Evolutionary conservation across 305 asterid species (phyloP).

Genomic region (Fraxinus floribunda): DNA sequence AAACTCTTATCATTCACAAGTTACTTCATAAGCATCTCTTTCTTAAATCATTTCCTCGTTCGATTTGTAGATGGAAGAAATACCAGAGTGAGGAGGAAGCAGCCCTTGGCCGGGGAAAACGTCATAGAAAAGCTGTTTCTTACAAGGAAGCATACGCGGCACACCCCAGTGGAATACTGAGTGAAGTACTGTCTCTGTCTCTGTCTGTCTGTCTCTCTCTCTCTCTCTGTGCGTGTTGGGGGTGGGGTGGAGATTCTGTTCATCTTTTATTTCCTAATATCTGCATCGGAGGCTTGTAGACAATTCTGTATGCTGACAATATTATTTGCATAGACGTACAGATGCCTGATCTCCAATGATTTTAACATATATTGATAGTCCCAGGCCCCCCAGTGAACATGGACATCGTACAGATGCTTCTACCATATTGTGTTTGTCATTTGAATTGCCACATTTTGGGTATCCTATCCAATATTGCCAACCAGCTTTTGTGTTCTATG

Average conservation of each 20-base stretch:
- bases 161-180: slow-evolving; percentile 54
- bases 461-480: neutral
- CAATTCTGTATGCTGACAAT: neutral
- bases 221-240: neutral
- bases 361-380: neutral
- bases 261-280: neutral
- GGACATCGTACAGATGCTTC: neutral
- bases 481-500: neutral
- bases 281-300: neutral
- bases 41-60: slow-evolving; percentile 1
- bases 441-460: neutral
- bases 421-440: neutral
- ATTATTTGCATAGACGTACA: neutral
- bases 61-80: slow-evolving; percentile 80
- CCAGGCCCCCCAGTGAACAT: neutral
- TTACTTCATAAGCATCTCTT: neutral
- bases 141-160: slow-evolving; percentile 84
- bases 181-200: slow-evolving; percentile 50
- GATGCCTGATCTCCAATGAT: neutral
- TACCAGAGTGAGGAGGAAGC: slow-evolving; percentile 94
- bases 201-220: neutral
- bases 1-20: neutral
- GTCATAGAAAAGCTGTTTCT: slow-evolving; percentile 26
- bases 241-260: neutral
- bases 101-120: slow-evolving; percentile 80